Evolutionary conservation across 441 rosid species (phyloP), one percentile per base, ranked within the genome.

Genomic region (Brassica hybrid): DNA sequence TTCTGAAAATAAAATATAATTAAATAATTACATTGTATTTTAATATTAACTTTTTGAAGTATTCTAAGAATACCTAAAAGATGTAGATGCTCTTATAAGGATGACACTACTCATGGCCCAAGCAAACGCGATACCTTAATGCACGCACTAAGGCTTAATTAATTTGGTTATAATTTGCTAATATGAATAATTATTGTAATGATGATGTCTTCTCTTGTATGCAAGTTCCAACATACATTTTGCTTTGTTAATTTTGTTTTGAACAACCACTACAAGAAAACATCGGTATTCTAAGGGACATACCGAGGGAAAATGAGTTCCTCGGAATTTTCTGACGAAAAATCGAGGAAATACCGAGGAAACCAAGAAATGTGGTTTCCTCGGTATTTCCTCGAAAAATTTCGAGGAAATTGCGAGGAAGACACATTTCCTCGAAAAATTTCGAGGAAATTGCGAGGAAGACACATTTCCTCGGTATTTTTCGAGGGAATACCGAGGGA

Each of bases 91-190:
- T 52, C 58, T 56, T 56, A 56, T 56, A 56, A 56, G 60, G 60
- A 56, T 58, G 61, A 25, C 79, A 75, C 73, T 73, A 75, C 73
- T 68, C 61, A 48, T 60, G 62, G 63, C 63, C 62, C 48, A 32
- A 59, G n/a, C 63, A 63, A 45, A 48, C 21, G 65, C 36, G 10
- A 62, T 72, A 13, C 69, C 64, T 64, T 34, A 50, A 21, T 73
- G 56, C 70, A 73, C 62, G 41, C 76, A 73, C 52, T 57, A 74
- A 56, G 32, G 59, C 25, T 58, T 66, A 41, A 38, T 67, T 67
- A 16, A 58, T 11, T 41, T 58, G 41, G 52, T 41, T 16, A 3
- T 36, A 56, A 52, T 16, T 56, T 65, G 41, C 65, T 25, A 57
- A 54, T 34, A 34, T 64, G 64, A 54, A 36, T 34, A 10, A 14